phyloP scores from a whole-genome alignment of 1,284 basidiomycete genomes.

The Ceratobasidium sp. region DNA sequence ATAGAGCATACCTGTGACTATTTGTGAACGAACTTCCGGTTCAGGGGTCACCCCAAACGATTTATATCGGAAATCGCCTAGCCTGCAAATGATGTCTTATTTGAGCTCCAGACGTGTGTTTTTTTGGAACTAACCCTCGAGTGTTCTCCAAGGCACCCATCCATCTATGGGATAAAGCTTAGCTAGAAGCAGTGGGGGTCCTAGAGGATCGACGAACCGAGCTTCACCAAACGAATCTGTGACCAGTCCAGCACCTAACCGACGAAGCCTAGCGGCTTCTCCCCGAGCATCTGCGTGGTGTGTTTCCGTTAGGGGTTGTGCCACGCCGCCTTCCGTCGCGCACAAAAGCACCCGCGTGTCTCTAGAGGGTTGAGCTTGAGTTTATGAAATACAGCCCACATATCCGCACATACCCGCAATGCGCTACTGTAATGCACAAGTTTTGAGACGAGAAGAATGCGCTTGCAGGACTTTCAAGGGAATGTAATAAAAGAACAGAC shows the following conservation, averaged over 20 bases:
- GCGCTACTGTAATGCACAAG: slow-evolving; percentile 85
- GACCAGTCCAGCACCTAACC: slow-evolving; percentile 87
- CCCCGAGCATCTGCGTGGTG: slow-evolving; percentile 92
- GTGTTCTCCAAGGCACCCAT: slow-evolving; percentile 97
- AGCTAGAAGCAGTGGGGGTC: neutral
- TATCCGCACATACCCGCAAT: slow-evolving; percentile 74
- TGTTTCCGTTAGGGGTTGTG: slow-evolving; percentile 83
- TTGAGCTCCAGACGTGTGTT: slow-evolving; percentile 37
- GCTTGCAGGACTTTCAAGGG: slow-evolving; percentile 72
- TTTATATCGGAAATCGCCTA: slow-evolving; percentile 93
- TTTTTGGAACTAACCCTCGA: slow-evolving; percentile 64
- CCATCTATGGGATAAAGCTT: slow-evolving; percentile 63
- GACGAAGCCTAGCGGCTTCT: slow-evolving; percentile 84
- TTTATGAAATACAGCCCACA: neutral
- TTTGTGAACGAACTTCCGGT: slow-evolving; percentile 85
- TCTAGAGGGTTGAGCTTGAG: slow-evolving; percentile 57
- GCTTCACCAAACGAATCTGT: slow-evolving; percentile 96
- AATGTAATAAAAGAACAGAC: slow-evolving; percentile 87
- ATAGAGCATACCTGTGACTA: slow-evolving; percentile 69
- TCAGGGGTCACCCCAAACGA: slow-evolving; percentile 92
- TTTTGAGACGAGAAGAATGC: slow-evolving; percentile 80
- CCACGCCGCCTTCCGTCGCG: slow-evolving; percentile 72
- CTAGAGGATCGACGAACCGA: slow-evolving; percentile 57
- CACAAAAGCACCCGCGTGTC: slow-evolving; percentile 91
- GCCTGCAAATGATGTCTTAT: slow-evolving; percentile 54